Conservation (phyloP, 768 basidiomycete genomes). For the Macrocybe gigantea region DNA sequence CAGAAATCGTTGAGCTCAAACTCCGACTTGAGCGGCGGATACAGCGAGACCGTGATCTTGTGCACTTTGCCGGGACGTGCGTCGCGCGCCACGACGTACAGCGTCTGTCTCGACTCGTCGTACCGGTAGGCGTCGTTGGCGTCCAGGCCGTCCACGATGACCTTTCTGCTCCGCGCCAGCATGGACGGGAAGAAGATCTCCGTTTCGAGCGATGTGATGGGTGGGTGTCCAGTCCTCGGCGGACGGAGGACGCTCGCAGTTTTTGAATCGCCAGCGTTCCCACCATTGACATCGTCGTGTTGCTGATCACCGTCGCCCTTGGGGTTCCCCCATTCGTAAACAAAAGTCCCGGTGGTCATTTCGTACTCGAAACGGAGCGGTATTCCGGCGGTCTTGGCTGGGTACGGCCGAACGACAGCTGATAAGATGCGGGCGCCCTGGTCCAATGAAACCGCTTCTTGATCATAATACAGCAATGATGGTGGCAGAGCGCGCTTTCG, state of each 20-base stretch:
- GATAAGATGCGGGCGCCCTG: conserved; percentile 75
- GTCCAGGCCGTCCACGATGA: conserved; percentile 54
- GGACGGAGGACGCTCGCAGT: conserved; percentile 24
- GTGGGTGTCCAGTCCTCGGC: conserved; percentile 31
- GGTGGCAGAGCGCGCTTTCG: conserved; percentile 49
- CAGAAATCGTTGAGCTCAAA: conserved; percentile 62
- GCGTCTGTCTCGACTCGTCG: conserved; percentile 65
- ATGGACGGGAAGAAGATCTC: conserved; percentile 75
- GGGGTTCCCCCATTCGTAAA: conserved; percentile 57
- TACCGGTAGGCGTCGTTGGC: conserved; percentile 47
- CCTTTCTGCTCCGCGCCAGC: conserved; percentile 48
- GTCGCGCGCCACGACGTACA: conserved; percentile 54
- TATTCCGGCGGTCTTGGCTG: conserved; percentile 84
- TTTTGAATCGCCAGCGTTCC: neutral
- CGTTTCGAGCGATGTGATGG: conserved; percentile 55
- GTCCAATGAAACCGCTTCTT: conserved; percentile 67
- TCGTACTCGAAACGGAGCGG: conserved; percentile 74
- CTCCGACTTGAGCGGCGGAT: conserved; percentile 41
- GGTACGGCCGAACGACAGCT: conserved; percentile 84
- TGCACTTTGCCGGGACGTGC: conserved; percentile 40
- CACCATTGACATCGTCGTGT: neutral
- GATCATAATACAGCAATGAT: conserved; percentile 50
- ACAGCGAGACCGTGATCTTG: conserved; percentile 47
- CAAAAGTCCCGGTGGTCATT: conserved; percentile 63
- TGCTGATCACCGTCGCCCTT: conserved; percentile 5